phyloP scores from a whole-genome alignment of 495 filamentous ascomycete genomes.

The Neurospora sp. region DNA sequence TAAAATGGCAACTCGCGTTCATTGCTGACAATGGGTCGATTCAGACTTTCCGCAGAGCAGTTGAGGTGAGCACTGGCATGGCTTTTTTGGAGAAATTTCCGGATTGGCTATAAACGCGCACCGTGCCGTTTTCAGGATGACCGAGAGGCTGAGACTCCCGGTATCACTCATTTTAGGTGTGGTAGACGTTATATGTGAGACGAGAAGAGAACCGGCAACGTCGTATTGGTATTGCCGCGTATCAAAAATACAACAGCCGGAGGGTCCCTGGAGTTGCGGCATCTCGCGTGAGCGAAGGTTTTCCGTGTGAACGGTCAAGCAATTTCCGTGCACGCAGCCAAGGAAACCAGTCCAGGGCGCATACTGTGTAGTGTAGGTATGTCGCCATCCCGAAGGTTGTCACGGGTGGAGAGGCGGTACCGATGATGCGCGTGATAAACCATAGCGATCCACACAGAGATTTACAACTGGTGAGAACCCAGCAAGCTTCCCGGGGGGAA shows the following conservation, averaged over 20 bases:
- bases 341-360: neutral
- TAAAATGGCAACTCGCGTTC: neutral
- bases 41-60: neutral
- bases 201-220: neutral
- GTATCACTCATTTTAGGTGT: neutral
- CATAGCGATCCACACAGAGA: neutral
- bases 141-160: neutral
- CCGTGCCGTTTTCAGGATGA: neutral
- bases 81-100: neutral
- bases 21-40: neutral
- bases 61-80: neutral
- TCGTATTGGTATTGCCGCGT: neutral
- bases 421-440: neutral
- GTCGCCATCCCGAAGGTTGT: neutral
- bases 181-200: neutral
- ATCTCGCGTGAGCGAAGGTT: neutral
- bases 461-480: neutral
- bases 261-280: neutral
- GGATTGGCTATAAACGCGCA: neutral
- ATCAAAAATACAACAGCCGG: neutral
- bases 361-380: neutral
- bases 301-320: neutral
- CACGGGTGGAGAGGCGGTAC: neutral
- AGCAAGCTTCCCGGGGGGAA: neutral
- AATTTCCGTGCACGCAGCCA: neutral